A percentile compares a stretch with the other conserved stretches of the same genome.
Evolutionary conservation across 1,284 basidiomycete species (phyloP).

Genomic region (Rhizoctonia solani): DNA sequence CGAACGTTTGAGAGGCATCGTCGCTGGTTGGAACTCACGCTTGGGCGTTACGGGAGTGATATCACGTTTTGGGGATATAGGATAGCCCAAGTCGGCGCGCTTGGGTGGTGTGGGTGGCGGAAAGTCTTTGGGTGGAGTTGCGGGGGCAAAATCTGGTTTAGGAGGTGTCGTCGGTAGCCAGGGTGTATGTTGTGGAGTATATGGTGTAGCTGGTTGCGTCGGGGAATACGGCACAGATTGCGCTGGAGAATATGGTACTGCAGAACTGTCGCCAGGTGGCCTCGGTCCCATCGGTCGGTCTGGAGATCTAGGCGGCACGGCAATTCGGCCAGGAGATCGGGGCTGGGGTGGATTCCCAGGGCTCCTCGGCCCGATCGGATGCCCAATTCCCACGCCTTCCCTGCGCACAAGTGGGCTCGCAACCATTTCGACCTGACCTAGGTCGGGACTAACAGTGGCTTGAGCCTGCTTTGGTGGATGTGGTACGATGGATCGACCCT

Average conservation of each 20-base stretch:
- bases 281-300: not conserved
- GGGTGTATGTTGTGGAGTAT: not conserved
- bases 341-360: not conserved
- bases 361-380: not conserved
- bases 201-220: not conserved
- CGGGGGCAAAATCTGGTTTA: not conserved
- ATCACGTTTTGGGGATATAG: not conserved
- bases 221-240: not conserved
- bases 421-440: not conserved
- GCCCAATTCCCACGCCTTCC: not conserved
- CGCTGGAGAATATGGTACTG: not conserved
- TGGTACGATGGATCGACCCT: conserved; percentile 4
- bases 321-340: not conserved
- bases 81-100: not conserved
- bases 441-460: not conserved
- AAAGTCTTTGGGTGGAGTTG: not conserved
- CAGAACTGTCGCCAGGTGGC: not conserved
- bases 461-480: not conserved
- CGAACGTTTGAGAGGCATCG: not conserved
- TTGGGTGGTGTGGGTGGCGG: not conserved
- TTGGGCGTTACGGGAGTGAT: not conserved
- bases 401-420: not conserved
- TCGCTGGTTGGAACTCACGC: conserved; percentile 1
- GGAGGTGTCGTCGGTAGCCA: no score
- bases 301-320: not conserved